Evolutionary conservation across 495 filamentous ascomycete species (phyloP).

Genomic region (Tuber brumale): DNA sequence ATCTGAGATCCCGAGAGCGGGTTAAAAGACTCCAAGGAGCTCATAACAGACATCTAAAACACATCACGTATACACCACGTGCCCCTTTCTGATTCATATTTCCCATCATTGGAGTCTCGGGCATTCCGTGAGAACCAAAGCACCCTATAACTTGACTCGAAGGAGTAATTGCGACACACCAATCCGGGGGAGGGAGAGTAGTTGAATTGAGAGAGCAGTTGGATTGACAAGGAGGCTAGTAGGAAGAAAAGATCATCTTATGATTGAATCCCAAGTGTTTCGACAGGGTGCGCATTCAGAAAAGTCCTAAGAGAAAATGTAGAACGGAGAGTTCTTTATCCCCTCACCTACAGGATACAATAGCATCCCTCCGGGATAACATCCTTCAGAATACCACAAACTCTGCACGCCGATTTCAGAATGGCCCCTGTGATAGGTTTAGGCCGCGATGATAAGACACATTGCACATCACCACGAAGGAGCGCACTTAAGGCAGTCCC

Average conservation of each 20-base stretch:
- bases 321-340: background rate
- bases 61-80: background rate
- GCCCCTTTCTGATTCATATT: background rate
- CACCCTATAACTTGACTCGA: background rate
- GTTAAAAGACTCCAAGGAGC: background rate
- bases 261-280: background rate
- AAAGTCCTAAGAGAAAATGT: background rate
- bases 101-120: background rate
- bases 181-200: background rate
- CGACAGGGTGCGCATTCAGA: background rate
- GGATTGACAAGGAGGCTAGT: background rate
- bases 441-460: background rate
- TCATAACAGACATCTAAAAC: background rate
- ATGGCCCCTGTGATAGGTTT: background rate
- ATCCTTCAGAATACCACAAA: background rate
- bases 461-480: background rate
- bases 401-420: background rate
- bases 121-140: background rate
- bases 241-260: background rate
- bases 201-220: background rate
- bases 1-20: background rate
- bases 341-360: background rate
- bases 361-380: too few species aligned
- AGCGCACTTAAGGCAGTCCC: background rate
- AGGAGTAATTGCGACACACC: background rate